phyloP scores from a whole-genome alignment of 1,139 yeast genomes.

The Lodderomyces margitis region DNA sequence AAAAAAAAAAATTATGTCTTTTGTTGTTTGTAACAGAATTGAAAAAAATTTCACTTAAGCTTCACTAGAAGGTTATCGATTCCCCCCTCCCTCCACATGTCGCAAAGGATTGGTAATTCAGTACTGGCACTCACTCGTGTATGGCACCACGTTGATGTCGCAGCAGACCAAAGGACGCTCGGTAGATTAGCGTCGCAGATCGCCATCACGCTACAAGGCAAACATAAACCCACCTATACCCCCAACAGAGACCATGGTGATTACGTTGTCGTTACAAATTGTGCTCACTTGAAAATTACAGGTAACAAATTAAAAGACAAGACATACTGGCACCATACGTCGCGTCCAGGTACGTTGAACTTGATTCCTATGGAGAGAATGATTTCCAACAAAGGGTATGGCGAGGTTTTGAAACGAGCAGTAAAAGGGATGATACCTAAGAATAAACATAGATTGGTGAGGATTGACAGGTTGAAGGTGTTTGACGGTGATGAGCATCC shows the following conservation, averaged over 20 bases:
- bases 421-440: constrained; percentile 97
- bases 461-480: constrained; percentile 81
- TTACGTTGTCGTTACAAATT: constrained; percentile 93
- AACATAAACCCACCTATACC: constrained; percentile 89
- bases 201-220: constrained; percentile 87
- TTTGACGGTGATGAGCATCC: constrained; percentile 90
- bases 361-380: constrained; percentile 79
- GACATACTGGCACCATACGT: constrained; percentile 88
- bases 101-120: constrained; percentile 59
- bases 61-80: too few species aligned
- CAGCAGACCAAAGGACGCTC: constrained; percentile 77
- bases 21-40: too few species aligned
- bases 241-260: constrained; percentile 84
- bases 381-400: constrained; percentile 77
- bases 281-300: constrained; percentile 73
- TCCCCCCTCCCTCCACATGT: constrained; percentile 42
- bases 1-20: too few species aligned
- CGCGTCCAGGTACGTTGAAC: constrained; percentile 86
- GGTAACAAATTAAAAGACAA: constrained; percentile 84
- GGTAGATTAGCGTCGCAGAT: constrained; percentile 92
- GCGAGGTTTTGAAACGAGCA: constrained; percentile 78
- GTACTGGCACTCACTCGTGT: constrained; percentile 78
- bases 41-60: too few species aligned
- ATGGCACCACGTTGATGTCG: constrained; percentile 96
- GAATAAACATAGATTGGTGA: constrained; percentile 72